Base-by-base conservation (phyloP, 768 basidiomycete genomes). In the Hortiboletus flavorubellus region DNA sequence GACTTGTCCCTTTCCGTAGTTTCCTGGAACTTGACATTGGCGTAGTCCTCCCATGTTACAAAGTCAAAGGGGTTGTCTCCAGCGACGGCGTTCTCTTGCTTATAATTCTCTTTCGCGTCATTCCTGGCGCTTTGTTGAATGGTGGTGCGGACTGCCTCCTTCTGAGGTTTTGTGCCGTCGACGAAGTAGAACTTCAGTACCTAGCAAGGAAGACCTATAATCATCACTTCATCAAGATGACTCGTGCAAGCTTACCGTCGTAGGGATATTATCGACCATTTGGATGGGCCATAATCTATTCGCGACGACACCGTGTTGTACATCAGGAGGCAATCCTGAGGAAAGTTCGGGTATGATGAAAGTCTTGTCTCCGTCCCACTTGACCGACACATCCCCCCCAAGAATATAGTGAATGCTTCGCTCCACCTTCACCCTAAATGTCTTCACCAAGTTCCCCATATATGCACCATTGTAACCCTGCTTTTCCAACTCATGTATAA, bases 351-450 rank as follows among this genome's bases (percentile, higher is more conserved):
- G 26, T 1, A 26, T 26, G 4, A 26, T 26, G 21, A 59, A 59
- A 12, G 14, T 47, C 46, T 49, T 59, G 42, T 59, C 59, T 26
- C 59, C 58, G 15, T 30, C 18, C 59, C 59, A 59, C 14, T 35
- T 42, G 29, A 54, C 35, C 9, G 4, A 6, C 1, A 59, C 35
- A n/a, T 43, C 3, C 23, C 48, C 48, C 15, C 52, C 58, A n/a
- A 60, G 58, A 38, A 16, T 4, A 9, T 42, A 26, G 1, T 46
- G 46, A 5, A 59, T 49, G 29, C 46, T 29, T 1, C 3, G 23
- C 11, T 16, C n/a, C 29, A 54, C 58, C 18, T 46, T 59, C 3
- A 0, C 34, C 44, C 8, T 50, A 7, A 54, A 59, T 15, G 1
- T 8, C 41, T 49, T 54, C 40, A 46, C 44, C 48, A 59, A 42